phyloP scores from a whole-genome alignment of 495 filamentous ascomycete genomes.

The Bathelium albidoporum region DNA sequence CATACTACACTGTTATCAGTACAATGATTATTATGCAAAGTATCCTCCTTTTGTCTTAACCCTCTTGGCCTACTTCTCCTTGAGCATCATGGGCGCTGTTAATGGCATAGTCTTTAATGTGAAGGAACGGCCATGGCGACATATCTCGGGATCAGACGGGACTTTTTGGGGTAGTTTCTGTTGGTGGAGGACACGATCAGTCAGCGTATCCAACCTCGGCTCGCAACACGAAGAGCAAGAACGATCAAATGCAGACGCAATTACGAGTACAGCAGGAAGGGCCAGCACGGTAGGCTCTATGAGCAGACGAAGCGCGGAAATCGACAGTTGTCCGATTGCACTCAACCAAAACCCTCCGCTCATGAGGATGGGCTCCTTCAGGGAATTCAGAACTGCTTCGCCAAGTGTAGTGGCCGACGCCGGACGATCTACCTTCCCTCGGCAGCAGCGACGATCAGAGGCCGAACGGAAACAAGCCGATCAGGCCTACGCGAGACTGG shows the following conservation, averaged over 20 bases:
- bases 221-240: neutral
- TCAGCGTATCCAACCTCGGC: neutral
- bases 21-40: slow-evolving; percentile 41
- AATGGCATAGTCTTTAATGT: slow-evolving; percentile 56
- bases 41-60: slow-evolving; percentile 45
- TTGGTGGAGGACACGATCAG: slow-evolving; percentile 22
- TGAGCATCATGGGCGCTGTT: slow-evolving; percentile 52
- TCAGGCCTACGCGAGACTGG: neutral
- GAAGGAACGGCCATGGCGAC: slow-evolving; percentile 59
- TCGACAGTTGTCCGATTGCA: neutral
- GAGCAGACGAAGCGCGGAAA: neutral
- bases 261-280: neutral
- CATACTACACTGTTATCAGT: slow-evolving; percentile 48
- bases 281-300: neutral
- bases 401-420: neutral
- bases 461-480: neutral
- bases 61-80: slow-evolving; percentile 43
- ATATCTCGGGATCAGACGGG: slow-evolving; percentile 39
- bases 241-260: neutral
- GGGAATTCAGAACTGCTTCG: neutral
- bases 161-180: slow-evolving; percentile 35
- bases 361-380: neutral
- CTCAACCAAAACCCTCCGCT: neutral
- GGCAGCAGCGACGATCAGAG: neutral
- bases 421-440: neutral